Evolutionary conservation across 805 yeast genomes (phyloP).

Genomic region (Yamadazyma insecticola): DNA sequence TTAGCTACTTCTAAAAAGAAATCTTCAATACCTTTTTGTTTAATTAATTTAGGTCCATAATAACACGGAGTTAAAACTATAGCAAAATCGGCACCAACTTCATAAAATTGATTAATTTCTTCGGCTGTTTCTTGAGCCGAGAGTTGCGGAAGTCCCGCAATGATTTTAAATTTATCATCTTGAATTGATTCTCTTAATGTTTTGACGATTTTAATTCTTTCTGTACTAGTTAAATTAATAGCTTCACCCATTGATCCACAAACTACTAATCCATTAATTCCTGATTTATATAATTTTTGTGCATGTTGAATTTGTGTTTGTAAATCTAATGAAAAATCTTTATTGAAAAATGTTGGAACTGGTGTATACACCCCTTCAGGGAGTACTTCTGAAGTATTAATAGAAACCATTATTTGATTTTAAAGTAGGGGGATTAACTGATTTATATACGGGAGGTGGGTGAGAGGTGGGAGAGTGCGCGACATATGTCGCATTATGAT

Average conservation of each 20-base stretch:
- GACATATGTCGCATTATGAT: no score
- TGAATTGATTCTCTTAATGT: conserved; percentile 26
- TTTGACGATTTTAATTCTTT: conserved; percentile 20
- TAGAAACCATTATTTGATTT: no score
- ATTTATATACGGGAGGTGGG: no score
- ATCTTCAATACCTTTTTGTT: conserved; percentile 27
- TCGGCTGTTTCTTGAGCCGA: conserved; percentile 21
- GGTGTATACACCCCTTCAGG: conserved; percentile 26
- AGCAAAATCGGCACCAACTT: conserved; percentile 30
- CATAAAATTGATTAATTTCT: conserved; percentile 18
- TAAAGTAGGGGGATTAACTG: no score
- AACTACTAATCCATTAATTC: conserved; percentile 31
- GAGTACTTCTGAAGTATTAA: no score
- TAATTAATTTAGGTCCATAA: conserved; percentile 25
- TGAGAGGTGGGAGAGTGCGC: no score
- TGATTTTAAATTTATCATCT: conserved; percentile 21
- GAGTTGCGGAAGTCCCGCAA: conserved; percentile 28
- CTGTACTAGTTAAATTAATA: conserved; percentile 26
- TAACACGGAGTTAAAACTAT: conserved; percentile 31
- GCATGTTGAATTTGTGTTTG: conserved; percentile 30
- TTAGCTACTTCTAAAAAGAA: conserved; percentile 27
- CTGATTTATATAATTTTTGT: conserved; percentile 19
- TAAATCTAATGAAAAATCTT: conserved; percentile 18
- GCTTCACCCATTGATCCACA: conserved; percentile 40
- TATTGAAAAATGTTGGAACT: conserved; percentile 26